A percentile compares a stretch with the other conserved stretches of the same genome.
Conservation (phyloP, 2,329 filamentous ascomycete genomes). For the Plectosphaerella sp. region DNA sequence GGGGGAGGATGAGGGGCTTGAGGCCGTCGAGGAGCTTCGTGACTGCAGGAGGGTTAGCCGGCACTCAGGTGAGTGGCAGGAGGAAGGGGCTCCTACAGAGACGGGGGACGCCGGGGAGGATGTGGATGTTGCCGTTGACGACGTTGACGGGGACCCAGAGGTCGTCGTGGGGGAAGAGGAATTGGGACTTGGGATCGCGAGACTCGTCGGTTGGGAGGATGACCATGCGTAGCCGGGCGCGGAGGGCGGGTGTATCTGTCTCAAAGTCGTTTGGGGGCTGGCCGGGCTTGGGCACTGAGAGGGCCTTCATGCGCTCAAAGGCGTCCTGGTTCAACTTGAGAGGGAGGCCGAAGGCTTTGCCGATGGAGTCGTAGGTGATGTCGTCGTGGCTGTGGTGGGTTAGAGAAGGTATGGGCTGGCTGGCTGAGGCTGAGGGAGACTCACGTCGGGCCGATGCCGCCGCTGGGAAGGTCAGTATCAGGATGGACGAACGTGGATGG, state of each 20-base stretch:
- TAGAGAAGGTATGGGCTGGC: not conserved
- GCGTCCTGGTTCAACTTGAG: slow-evolving; percentile 74
- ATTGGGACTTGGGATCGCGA: slow-evolving; percentile 63
- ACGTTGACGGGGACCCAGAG: slow-evolving; percentile 88
- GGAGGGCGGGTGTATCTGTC: slow-evolving; percentile 69
- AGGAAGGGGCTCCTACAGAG: slow-evolving; percentile 50
- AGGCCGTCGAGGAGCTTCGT: slow-evolving; percentile 73
- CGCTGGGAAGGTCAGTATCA: slow-evolving; percentile 39
- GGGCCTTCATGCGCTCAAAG: slow-evolving; percentile 75
- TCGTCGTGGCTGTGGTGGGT: slow-evolving; percentile 72
- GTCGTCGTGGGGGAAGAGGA: slow-evolving; percentile 72
- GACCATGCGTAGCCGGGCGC: slow-evolving; percentile 87
- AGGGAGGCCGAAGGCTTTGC: slow-evolving; percentile 76
- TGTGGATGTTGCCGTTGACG: slow-evolving; percentile 90
- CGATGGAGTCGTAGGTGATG: slow-evolving; percentile 93
- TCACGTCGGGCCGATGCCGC: slow-evolving; percentile 93
- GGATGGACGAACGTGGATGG: not conserved
- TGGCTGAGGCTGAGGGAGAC: slow-evolving; percentile 21
- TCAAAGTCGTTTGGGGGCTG: slow-evolving; percentile 83
- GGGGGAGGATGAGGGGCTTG: slow-evolving; percentile 65
- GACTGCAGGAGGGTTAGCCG: slow-evolving; percentile 38
- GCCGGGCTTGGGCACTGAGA: slow-evolving; percentile 69
- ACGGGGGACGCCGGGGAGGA: slow-evolving; percentile 82
- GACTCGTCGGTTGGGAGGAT: slow-evolving; percentile 72
- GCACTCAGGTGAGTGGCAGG: slow-evolving; percentile 4